These are phyloP conservation scores for Cladophialophora psammophila DNA, from an alignment of 2,329 filamentous ascomycete species.

Conservation along the genomic window DNA sequence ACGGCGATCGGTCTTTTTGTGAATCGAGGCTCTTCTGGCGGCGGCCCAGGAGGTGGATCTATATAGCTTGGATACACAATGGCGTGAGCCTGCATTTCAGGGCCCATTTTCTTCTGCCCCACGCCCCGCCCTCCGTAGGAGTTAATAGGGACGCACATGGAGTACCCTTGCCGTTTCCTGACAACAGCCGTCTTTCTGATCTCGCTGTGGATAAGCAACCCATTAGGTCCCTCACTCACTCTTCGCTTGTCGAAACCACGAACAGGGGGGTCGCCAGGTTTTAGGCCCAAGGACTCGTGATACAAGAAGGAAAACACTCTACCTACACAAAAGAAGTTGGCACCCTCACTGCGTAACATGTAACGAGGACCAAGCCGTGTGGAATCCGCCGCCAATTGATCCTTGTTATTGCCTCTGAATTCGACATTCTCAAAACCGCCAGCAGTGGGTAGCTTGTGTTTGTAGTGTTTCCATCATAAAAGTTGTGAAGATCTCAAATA, in stretches of 20 bases:
- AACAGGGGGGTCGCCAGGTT: not conserved
- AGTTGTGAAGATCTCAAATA: not conserved
- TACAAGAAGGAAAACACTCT: constrained; percentile 45
- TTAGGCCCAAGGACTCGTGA: constrained; percentile 38
- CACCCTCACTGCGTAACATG: not conserved
- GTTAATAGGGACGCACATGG: constrained; percentile 22
- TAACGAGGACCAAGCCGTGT: not conserved
- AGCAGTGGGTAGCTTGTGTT: not conserved
- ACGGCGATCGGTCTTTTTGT: constrained; percentile 50
- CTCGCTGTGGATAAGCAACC: constrained; percentile 18
- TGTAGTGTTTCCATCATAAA: not conserved
- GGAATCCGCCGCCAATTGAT: not conserved
- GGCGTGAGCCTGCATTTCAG: constrained; percentile 13
- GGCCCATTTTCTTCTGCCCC: constrained; percentile 13
- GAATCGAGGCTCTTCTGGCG: constrained; percentile 17
- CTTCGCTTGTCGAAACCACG: not conserved
- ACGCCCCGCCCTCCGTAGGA: constrained; percentile 16
- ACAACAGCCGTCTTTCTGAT: constrained; percentile 18
- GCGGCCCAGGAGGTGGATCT: not conserved
- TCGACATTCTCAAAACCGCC: not conserved
- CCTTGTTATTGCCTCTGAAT: not conserved
- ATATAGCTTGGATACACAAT: constrained; percentile 15
- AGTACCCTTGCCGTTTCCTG: constrained; percentile 22
- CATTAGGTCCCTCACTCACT: not conserved
- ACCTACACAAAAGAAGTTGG: constrained; percentile 17